Evolutionary conservation across 2,329 filamentous ascomycete species (phyloP).

Genomic region (Neoarthrinium moseri): DNA sequence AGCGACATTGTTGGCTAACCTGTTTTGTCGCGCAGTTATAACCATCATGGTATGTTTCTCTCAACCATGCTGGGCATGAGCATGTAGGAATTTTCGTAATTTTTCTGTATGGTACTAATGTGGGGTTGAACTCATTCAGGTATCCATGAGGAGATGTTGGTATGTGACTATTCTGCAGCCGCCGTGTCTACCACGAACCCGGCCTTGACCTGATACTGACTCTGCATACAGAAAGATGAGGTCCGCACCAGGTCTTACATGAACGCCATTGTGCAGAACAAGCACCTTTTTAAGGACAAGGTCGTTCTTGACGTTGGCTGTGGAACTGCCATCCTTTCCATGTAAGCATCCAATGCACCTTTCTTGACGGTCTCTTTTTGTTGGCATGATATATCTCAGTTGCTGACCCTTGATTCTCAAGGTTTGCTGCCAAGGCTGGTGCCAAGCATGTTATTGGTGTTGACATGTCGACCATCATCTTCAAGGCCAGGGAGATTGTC

Average conservation of each 20-base stretch:
- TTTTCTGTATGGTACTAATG: constrained; percentile 2
- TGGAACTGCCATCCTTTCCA: constrained; percentile 96
- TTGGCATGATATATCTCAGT: constrained; percentile 35
- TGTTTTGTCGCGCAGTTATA: constrained; percentile 64
- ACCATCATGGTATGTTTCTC: constrained; percentile 79
- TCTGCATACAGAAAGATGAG: constrained; percentile 79
- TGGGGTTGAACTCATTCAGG: constrained; percentile 47
- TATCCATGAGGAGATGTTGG: constrained; percentile 98
- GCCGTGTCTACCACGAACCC: constrained; percentile 5
- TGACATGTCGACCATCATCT: constrained; percentile 99
- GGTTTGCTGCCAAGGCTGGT: constrained; percentile 95
- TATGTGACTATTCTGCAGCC: constrained; percentile 48
- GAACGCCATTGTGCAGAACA: constrained; percentile 96
- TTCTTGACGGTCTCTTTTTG: not conserved
- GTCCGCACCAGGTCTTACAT: constrained; percentile 96
- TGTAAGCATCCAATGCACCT: constrained; percentile 58
- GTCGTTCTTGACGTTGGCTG: constrained; percentile 96
- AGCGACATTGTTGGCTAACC: too few relatives aligned
- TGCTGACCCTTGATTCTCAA: too few relatives aligned
- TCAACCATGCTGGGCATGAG: constrained; percentile 13
- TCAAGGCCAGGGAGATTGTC: constrained; percentile 96
- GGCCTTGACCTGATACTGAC: constrained; percentile 22
- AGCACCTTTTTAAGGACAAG: constrained; percentile 81
- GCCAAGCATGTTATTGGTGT: constrained; percentile 99
- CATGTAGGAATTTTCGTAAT: not conserved